Percentiles rank a stretch among this genome's conserved stretches.
Evolutionary conservation across 1,284 basidiomycete species (phyloP).

Genomic region (Leccinum pachyderme): DNA sequence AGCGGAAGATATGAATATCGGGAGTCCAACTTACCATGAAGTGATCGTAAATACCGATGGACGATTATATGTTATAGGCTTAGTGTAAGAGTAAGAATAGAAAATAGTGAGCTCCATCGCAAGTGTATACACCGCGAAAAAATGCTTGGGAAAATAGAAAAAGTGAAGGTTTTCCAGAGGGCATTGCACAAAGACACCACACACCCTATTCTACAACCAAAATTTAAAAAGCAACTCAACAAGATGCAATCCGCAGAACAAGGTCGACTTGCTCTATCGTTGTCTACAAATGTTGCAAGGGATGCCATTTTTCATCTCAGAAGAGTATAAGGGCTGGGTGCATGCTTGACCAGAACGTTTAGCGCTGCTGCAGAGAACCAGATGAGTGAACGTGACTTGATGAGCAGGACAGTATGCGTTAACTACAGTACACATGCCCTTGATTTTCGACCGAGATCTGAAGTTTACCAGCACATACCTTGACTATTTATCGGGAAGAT

Average conservation of each 20-base stretch:
- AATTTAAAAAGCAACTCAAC: not conserved
- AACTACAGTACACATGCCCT: slow-evolving; percentile 18
- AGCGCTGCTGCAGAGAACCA: not conserved
- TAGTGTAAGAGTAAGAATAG: not conserved
- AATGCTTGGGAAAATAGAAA: not conserved
- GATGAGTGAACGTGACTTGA: not conserved
- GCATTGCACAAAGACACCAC: not conserved
- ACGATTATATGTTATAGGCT: not conserved
- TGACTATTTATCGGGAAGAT: slow-evolving; percentile 19
- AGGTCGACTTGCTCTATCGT: not conserved
- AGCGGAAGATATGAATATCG: not conserved
- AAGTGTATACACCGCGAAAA: not conserved
- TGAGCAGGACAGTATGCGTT: slow-evolving; percentile 13
- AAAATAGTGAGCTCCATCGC: not conserved
- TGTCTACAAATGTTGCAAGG: not conserved
- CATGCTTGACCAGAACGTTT: not conserved
- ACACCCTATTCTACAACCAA: not conserved
- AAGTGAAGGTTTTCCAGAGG: not conserved
- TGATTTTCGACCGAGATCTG: slow-evolving; percentile 12
- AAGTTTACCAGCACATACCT: slow-evolving; percentile 13
- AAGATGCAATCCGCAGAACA: not conserved
- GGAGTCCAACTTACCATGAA: slow-evolving; percentile 5
- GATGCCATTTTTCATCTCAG: not conserved
- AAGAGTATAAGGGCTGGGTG: not conserved
- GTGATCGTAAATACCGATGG: not conserved